Evolutionary conservation across 495 filamentous ascomycete species (phyloP).

Genomic region (Penicillium goetzii): DNA sequence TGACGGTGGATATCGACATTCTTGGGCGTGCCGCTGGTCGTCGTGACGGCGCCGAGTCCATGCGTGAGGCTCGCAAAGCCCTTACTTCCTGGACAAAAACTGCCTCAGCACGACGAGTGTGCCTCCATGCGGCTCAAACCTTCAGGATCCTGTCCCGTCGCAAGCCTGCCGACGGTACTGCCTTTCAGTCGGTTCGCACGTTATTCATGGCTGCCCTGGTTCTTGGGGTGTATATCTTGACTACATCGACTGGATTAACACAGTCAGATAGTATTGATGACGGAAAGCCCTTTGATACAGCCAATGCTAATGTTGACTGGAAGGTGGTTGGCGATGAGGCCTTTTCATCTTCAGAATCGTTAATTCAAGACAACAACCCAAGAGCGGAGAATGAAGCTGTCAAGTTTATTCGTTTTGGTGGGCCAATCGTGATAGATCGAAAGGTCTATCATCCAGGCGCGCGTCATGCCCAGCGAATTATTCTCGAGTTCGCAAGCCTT

Average conservation of each 20-base stretch:
- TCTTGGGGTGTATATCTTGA: conserved; percentile 13
- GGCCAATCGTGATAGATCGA: conserved; percentile 15
- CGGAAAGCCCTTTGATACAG: conserved; percentile 4
- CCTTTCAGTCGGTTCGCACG: conserved; percentile 21
- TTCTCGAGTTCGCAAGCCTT: conserved; percentile 19
- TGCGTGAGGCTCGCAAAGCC: conserved; percentile 7
- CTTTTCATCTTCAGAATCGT: not conserved
- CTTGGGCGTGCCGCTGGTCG: conserved; percentile 17
- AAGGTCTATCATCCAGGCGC: conserved; percentile 12
- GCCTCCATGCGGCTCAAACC: conserved; percentile 19
- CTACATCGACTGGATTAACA: not conserved
- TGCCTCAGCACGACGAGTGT: conserved; percentile 14
- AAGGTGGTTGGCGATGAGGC: conserved; percentile 10
- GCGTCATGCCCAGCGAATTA: conserved; percentile 17
- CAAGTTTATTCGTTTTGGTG: conserved; percentile 13
- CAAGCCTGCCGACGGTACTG: conserved; percentile 21
- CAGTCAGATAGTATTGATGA: not conserved
- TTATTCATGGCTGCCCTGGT: conserved; percentile 19
- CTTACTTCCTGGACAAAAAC: conserved; percentile 7
- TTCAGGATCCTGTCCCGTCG: conserved; percentile 17
- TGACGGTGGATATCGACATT: conserved; percentile 10
- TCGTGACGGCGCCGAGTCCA: conserved; percentile 9
- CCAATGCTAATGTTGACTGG: conserved; percentile 14
- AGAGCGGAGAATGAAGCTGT: not conserved
- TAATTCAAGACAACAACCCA: not conserved